Evolutionary conservation across 208 protist species (phyloP).

Genomic region (Trypanosoma platydactyli): DNA sequence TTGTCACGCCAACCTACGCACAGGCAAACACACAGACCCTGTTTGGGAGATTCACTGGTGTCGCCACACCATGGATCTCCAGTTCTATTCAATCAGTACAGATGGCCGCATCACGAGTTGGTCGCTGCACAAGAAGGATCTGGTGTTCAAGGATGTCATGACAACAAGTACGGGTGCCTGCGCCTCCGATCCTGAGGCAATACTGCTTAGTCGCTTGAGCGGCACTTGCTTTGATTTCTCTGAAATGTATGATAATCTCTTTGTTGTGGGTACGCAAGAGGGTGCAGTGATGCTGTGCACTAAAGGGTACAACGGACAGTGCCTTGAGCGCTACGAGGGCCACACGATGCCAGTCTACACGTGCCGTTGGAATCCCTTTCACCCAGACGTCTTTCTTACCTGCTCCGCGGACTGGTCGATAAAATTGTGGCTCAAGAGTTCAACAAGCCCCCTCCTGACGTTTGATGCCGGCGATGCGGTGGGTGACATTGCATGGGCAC

Average conservation of each 20-base stretch:
- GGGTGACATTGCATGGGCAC: slow-evolving; percentile 96
- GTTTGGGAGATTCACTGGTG: slow-evolving; percentile 95
- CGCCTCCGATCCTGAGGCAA: slow-evolving; percentile 81
- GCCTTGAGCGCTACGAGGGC: slow-evolving; percentile 92
- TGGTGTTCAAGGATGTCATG: slow-evolving; percentile 94
- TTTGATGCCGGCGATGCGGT: slow-evolving; percentile 96
- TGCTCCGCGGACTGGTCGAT: slow-evolving; percentile 97
- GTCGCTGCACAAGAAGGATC: slow-evolving; percentile 94
- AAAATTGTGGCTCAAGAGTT: slow-evolving; percentile 94
- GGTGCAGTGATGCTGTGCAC: slow-evolving; percentile 95
- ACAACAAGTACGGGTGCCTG: slow-evolving; percentile 72
- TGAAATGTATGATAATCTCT: slow-evolving; percentile 80
- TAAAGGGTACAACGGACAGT: slow-evolving; percentile 95
- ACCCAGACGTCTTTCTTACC: slow-evolving; percentile 94
- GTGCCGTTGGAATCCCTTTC: slow-evolving; percentile 95
- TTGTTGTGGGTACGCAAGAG: slow-evolving; percentile 97
- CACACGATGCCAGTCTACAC: slow-evolving; percentile 95
- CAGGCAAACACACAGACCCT: slow-evolving; percentile 96
- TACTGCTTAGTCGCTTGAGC: slow-evolving; percentile 86
- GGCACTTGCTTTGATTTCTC: slow-evolving; percentile 97
- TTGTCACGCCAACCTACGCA: slow-evolving; percentile 91
- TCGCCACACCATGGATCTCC: slow-evolving; percentile 57
- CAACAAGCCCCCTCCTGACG: slow-evolving; percentile 84
- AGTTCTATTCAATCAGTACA: slow-evolving; percentile 95
- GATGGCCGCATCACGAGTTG: slow-evolving; percentile 96